Percentiles rank a stretch among this genome's conserved stretches.
These are phyloP conservation scores for Aspergillus hortae DNA, from an alignment of 2,329 filamentous ascomycete genomes.

Conservation along the genomic window DNA sequence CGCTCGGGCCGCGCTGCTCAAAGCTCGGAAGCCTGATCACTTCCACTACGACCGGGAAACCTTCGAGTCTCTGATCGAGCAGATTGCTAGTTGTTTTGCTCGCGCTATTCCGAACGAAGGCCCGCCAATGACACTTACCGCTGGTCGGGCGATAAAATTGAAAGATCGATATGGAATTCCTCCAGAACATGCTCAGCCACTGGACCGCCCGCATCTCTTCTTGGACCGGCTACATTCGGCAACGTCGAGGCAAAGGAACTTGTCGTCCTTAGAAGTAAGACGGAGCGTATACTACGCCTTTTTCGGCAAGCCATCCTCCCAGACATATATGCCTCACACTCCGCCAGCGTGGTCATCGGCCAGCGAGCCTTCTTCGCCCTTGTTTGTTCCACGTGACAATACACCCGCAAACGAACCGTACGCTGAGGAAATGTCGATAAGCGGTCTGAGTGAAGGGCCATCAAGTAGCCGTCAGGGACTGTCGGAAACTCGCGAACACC, in stretches of 20 bases:
- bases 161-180: conserved; percentile 7
- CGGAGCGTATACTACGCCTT: conserved; percentile 4
- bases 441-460: not conserved
- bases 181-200: conserved; percentile 1
- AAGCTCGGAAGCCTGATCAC: conserved; percentile 4
- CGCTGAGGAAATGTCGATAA: not conserved
- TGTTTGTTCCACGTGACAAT: conserved; percentile 1
- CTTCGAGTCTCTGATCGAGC: conserved; percentile 2
- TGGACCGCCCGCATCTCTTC: conserved; percentile 5
- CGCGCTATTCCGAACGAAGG: conserved; percentile 3
- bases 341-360: not conserved
- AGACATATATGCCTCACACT: not conserved
- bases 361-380: not conserved
- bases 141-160: conserved; percentile 2
- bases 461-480: not conserved
- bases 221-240: conserved; percentile 1
- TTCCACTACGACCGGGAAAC: not conserved
- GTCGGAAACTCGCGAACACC: not conserved
- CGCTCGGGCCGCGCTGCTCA: conserved; percentile 4
- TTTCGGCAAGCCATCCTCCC: conserved; percentile 4
- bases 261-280: conserved; percentile 4
- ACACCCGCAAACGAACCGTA: not conserved
- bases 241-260: conserved; percentile 1
- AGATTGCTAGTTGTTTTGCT: conserved; percentile 3
- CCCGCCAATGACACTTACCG: not conserved